Evolutionary conservation across 1,284 basidiomycete species (phyloP), one percentile per base, ranked within the genome.

Genomic region (Marasmius tenuissimus): DNA sequence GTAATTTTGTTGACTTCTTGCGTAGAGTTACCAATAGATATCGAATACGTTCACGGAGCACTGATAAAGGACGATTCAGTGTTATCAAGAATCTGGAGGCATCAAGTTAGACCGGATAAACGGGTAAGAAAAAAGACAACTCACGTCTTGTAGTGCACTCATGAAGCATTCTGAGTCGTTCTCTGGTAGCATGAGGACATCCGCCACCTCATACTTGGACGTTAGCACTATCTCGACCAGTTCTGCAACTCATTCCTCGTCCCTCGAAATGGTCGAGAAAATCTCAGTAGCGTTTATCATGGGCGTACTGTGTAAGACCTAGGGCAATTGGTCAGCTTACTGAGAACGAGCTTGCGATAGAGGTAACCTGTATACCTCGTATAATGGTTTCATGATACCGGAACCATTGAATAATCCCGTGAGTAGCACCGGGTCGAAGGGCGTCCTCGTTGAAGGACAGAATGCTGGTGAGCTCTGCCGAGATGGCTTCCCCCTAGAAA

Each of bases 131-230:
- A n/a, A 22, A 52, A 47, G 16, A 5, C 2, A 47, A 4, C 49
- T 34, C 33, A 62, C 63, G 33, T 65, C 54, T 54, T 65, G 57
- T 14, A 65, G 45, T n/a, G 59, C 61, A 47, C 62, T 58, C 61
- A 65, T 65, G 50, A 65, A 65, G 8, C 50, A n/a, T 35, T 62
- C 63, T 10, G 38, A 58, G 34, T 62, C 61, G 3, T 38, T 20
- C 8, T 49, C 60, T 38, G 45, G 45, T 14, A 64, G 42, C 10
- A 42, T 48, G 45, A 59, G 18, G 8, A 57, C 63, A 11, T 38
- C 12, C 7, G 37, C 49, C 49, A 47, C 57, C 35, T 60, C 58
- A 7, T 60, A n/a, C 34, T 57, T 54, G 11, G 59, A 63, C n/a
- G 18, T 48, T 2, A 63, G 34, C 18, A 60, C 56, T 5, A 37